Evolutionary conservation across 2,329 filamentous ascomycete genomes (phyloP), one percentile per base, ranked within the genome.

Genomic region (Ophiostoma australiae): DNA sequence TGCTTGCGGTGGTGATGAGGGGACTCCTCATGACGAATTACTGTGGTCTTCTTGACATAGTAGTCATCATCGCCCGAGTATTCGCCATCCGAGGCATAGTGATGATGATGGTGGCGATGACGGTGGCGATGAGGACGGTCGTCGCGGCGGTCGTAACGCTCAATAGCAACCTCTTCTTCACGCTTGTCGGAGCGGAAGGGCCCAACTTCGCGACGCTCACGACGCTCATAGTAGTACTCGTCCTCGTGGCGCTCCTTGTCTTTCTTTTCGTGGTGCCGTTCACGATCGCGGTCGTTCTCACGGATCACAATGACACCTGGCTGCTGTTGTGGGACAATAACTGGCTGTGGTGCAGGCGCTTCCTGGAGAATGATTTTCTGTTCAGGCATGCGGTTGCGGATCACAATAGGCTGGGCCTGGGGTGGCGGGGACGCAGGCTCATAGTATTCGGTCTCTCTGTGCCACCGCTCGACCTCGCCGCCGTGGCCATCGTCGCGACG

Each of bases 401-500:
- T 86, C 70, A 88, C 81, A 72, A 89, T 83, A 5, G 86, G 86
- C 1, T 82, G 77, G 4, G 86, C 85, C 1, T 81, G 77, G 4
- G 77, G 80, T 7, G 75, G 71, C 4, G 82, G 82, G 11, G 82
- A 78, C 15, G 84, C 80, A 3, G 84, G 83, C 65, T 84, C 80
- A 75, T 85, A 90, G 77, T 88, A 89, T 74, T 90, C 87, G 2
- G 86, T 87, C 77, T 90, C 87, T 77, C 84, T 85, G 75, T 84
- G 84, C 76, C 87, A 88, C 76, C 83, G 83, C 77, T 89, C 87
- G 61, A 88, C 76, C 23, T 89, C 85, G 71, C 81, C 81, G 65
- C 81, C 81, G 31, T 78, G 75, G 33, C 74, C 73, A 35, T 85
- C 83, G 65, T 84, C 83, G 37, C 81, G 78, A 67, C 81, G 82